Conservation (phyloP, 2,329 filamentous ascomycete species). For the Lecanicillium sp. region DNA sequence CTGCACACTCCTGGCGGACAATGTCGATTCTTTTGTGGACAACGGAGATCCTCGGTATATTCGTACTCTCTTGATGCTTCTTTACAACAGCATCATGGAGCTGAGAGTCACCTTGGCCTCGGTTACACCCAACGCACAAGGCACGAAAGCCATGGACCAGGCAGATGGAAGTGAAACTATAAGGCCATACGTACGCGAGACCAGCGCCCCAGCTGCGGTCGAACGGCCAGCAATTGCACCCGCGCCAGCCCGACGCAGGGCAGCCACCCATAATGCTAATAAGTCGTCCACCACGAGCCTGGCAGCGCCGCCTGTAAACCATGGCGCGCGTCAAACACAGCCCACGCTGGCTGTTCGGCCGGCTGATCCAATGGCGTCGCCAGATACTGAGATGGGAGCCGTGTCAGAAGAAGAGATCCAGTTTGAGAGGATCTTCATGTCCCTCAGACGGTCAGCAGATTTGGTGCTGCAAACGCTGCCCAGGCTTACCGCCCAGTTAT, state of each 20-base stretch:
- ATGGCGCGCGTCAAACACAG: no score
- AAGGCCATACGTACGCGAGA: constrained; percentile 27
- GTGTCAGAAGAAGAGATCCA: constrained; percentile 67
- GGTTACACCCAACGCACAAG: constrained; percentile 18
- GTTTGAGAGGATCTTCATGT: constrained; percentile 77
- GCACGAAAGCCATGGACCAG: constrained; percentile 12
- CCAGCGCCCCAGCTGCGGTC: no score
- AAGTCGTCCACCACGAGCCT: constrained; percentile 57
- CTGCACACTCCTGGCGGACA: constrained; percentile 50
- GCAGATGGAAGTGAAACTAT: constrained; percentile 37
- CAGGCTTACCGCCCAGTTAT: constrained; percentile 59
- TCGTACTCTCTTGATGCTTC: constrained; percentile 53
- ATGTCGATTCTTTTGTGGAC: constrained; percentile 57
- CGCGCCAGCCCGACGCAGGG: constrained; percentile 41
- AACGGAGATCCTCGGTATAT: constrained; percentile 61
- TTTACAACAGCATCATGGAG: constrained; percentile 63
- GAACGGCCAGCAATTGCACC: no score
- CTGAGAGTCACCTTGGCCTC: constrained; percentile 46
- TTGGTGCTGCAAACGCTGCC: constrained; percentile 67
- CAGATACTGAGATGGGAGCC: not conserved
- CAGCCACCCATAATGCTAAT: constrained; percentile 70
- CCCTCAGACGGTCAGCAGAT: constrained; percentile 66
- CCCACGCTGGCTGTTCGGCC: no score
- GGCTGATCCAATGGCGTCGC: not conserved
- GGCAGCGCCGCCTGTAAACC: no score